These are phyloP conservation scores for Onygena corvina DNA, from an alignment of 2,329 filamentous ascomycete genomes.

Conservation along the genomic window DNA sequence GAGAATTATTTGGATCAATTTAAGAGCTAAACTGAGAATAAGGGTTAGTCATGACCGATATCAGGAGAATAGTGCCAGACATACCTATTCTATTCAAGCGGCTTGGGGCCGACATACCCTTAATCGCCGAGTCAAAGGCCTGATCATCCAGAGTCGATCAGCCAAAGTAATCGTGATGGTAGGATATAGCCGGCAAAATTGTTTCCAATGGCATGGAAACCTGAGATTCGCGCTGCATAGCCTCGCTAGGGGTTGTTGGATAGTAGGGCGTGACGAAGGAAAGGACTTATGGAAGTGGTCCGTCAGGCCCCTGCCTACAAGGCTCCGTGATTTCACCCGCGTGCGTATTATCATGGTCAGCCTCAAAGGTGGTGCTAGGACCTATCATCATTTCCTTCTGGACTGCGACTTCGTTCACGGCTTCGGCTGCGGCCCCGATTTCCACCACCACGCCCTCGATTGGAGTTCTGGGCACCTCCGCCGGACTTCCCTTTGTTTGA, in stretches of 20 bases:
- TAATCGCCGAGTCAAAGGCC: neutral
- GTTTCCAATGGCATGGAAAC: neutral
- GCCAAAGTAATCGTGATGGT: neutral
- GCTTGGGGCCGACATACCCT: neutral
- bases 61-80: no score
- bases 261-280: no score
- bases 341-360: neutral
- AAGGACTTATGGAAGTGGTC: no score
- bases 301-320: neutral
- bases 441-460: constrained; percentile 33
- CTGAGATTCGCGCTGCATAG: no score
- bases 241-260: no score
- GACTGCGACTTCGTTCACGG: constrained; percentile 37
- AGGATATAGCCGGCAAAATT: constrained; percentile 1
- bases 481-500: constrained; percentile 32
- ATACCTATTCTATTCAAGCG: constrained; percentile 1
- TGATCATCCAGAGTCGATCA: neutral
- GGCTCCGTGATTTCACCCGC: neutral
- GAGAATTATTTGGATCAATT: no score
- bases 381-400: constrained; percentile 26
- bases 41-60: neutral
- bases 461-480: constrained; percentile 20
- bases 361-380: neutral
- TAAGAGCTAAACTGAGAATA: no score
- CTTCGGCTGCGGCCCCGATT: constrained; percentile 33